Conservation (phyloP, 1,284 basidiomycete species). For the Cryptococcus amylolentus region DNA sequence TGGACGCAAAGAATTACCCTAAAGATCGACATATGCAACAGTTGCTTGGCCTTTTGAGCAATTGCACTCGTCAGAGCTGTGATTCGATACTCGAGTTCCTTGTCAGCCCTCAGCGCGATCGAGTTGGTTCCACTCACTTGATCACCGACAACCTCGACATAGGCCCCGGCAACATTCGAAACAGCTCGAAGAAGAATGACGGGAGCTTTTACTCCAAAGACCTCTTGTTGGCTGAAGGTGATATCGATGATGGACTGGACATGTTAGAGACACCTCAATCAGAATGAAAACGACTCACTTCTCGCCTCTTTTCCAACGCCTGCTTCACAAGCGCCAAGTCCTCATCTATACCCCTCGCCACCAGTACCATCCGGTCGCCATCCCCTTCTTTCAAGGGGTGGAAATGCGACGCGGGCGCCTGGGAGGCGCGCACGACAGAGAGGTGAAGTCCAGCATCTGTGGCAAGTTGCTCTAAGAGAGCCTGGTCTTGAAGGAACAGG, state of each 20-base stretch:
- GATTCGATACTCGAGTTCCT: constrained; percentile 12
- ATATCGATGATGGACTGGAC: constrained; percentile 5
- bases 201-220: constrained; percentile 5
- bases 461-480: constrained; percentile 7
- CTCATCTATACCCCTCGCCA: constrained; percentile 8
- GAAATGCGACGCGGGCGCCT: constrained; percentile 2
- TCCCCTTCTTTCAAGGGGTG: constrained; percentile 1
- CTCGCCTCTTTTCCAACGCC: constrained; percentile 1
- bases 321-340: constrained; percentile 1
- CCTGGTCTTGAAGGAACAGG: constrained; percentile 16
- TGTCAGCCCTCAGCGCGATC: not conserved
- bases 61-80: constrained; percentile 11
- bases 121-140: no score
- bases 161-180: constrained; percentile 17
- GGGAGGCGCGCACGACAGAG: constrained; percentile 7
- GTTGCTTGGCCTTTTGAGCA: constrained; percentile 3
- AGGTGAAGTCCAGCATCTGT: constrained; percentile 8
- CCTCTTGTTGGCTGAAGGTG: constrained; percentile 1
- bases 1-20: constrained; percentile 4
- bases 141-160: constrained; percentile 9
- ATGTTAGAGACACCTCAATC: not conserved
- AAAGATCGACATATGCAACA: constrained; percentile 8
- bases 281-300: constrained; percentile 6
- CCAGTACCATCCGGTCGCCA: constrained; percentile 7
- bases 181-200: constrained; percentile 11